Evolutionary conservation across 2,329 filamentous ascomycete genomes (phyloP), one percentile per base, ranked within the genome.

Genomic region (Simplicillium sp.): DNA sequence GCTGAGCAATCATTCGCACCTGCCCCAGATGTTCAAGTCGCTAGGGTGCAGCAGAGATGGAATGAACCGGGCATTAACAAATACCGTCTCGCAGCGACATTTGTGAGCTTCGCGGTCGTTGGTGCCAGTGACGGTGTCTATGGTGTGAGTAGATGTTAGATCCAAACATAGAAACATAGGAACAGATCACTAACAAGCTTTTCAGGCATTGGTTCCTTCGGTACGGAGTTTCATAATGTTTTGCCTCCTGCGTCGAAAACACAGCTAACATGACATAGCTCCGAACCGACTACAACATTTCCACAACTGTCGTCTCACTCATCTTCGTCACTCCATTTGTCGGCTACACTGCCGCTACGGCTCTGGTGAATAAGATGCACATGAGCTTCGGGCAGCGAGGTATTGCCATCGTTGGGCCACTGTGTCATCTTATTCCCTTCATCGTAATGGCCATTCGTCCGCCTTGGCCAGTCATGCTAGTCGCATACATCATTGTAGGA

Each of bases 321-420:
- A 66, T 82, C 36, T 83, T 82, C 55, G 61, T 84, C 2, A 75
- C 77, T 0, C 80, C 79, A 0, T 73, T 83, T 16, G 63, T 70
- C 2, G 80, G 80, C 17, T 84, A 83, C 59, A 74, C 71, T 2
- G 50, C 72, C 5, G 38, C 32, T 25, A 25, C 31, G 20, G 12
- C n/a, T 35, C 33, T 20, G 18, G 18, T 35, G 5, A 33, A 33
- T 15, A 33, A 13, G 12, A 70, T 83, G 28, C 80, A 82, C 49
- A 57, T 76, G 41, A 65, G 58, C 7, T 66, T 75, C 25, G 83
- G 83, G 12, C 81, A 82, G 47, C 72, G 81, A 4, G 83, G 83
- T 2, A 69, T 85, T 3, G 78, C 80, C 2, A 56, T 83, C 41
- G 64, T 84, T 37, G 77, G 70, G 0, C 77, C 81, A 0, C 50